A percentile compares a stretch with the other conserved stretches of the same genome.
Conservation (phyloP, 805 yeast species). For the Candida railenensis region DNA sequence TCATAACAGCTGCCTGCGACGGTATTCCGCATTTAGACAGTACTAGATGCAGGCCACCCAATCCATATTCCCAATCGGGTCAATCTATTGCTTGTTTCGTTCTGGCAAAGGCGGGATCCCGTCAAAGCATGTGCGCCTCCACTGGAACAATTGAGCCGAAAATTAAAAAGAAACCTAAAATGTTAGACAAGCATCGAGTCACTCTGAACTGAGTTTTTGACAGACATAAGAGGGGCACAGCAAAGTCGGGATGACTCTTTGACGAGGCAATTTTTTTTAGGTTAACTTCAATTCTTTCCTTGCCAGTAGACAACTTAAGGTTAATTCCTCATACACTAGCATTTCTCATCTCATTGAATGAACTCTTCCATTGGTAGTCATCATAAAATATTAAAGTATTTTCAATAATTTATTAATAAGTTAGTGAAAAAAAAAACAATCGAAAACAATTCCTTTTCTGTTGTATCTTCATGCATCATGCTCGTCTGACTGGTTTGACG, state of each 20-base stretch:
- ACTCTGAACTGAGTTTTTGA: too few species aligned
- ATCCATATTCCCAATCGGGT: neutral
- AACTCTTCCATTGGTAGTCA: too few species aligned
- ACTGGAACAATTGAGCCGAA: neutral
- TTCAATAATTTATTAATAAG: too few species aligned
- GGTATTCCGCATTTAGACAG: too few species aligned
- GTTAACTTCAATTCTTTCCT: too few species aligned
- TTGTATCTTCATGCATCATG: neutral
- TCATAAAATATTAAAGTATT: too few species aligned
- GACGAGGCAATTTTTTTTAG: too few species aligned
- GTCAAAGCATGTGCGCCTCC: neutral
- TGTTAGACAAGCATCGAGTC: neutral
- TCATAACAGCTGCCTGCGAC: too few species aligned
- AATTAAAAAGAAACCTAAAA: neutral
- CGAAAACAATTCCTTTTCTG: neutral
- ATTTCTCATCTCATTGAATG: too few species aligned
- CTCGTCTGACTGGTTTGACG: neutral
- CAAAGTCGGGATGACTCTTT: too few species aligned
- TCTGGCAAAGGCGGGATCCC: neutral
- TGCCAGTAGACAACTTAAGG: too few species aligned
- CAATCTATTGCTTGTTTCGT: neutral
- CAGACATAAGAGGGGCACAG: constrained; percentile 1
- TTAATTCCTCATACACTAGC: too few species aligned
- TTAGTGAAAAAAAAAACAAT: neutral
- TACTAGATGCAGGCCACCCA: neutral